Base-by-base conservation (phyloP, 2,329 filamentous ascomycete genomes). In the Boeremia lycopersici region DNA sequence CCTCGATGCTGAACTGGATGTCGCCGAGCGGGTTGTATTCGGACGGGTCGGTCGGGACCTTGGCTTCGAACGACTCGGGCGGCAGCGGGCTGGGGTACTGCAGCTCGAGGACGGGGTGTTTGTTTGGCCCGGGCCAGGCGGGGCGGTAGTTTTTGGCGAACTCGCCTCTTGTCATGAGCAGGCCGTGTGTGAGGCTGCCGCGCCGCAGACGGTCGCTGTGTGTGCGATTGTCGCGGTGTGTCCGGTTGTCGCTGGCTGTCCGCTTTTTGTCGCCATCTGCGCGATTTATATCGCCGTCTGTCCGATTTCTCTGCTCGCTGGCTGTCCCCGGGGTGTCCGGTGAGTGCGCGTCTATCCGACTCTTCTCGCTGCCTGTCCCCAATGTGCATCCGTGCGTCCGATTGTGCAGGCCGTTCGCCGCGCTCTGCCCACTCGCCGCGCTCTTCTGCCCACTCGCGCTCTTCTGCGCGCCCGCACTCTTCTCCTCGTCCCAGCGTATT, bases 81-180 rank as follows among this genome's bases (percentile, higher is more conserved):
- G 82, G 81, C 51, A 86, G 84, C 58, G 82, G 79, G 73, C 90
- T 93, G 9, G 95, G 93, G 74, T 98, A 98, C 73, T 95, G 90
- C 63, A 98, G 78, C 69, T 87, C 80, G 55, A 96, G 84, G 10
- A 78, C 74, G 26, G 73, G 69, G 17, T 79, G 73, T 42, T 77
- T 75, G 15, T 74, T 71, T 40, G 72, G 73, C 36, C 74, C 77
- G 11, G 77, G 77, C 63, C 81, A 83, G 23, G 80, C 82, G 25
- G 79, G 77, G 59, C 78, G 81, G 70, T 81, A 86, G 60, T 82
- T 81, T 48, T 71, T 73, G 10, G 67, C 71, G 39, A 68, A 67
- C 7, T 66, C 68, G n/a, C 74, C 76, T 26, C 71, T 67, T 11
- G 77, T 77, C 57, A 79, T 73, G 30, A 77, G 67, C 30, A 74